Conservation (phyloP, 2,329 filamentous ascomycete species). For the Arthrobotrys sinensis region DNA sequence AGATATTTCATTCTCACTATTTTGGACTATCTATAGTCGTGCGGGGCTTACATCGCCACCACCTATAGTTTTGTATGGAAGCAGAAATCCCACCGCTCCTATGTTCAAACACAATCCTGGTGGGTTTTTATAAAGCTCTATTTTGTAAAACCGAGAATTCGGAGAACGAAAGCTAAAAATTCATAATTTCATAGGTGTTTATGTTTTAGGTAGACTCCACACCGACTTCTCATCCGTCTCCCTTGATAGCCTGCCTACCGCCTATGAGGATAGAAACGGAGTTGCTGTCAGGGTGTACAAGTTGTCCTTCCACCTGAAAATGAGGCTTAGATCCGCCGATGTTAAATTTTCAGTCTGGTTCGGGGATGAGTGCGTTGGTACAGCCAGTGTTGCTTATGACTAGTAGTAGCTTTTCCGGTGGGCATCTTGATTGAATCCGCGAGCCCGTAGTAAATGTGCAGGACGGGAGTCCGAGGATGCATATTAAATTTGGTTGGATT, state of each 20-base stretch:
- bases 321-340: constrained; percentile 24
- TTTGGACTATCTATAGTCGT: background rate
- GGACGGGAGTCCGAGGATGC: too few species aligned
- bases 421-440: too few species aligned
- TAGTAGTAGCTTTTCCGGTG: too few species aligned
- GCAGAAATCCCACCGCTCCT: background rate
- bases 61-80: constrained; percentile 11
- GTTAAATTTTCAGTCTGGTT: constrained; percentile 8
- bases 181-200: background rate
- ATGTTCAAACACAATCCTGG: background rate
- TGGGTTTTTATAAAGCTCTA: too few species aligned
- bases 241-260: background rate
- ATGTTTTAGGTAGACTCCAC: background rate
- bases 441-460: too few species aligned
- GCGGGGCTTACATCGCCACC: background rate
- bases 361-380: background rate
- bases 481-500: too few species aligned
- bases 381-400: background rate
- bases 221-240: constrained; percentile 16
- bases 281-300: background rate
- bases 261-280: background rate
- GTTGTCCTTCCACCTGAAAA: background rate
- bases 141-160: too few species aligned
- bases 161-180: too few species aligned
- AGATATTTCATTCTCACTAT: constrained; percentile 9